Conservation (phyloP, 73 alveolate genomes). For the Tetrahymena elliotti region DNA sequence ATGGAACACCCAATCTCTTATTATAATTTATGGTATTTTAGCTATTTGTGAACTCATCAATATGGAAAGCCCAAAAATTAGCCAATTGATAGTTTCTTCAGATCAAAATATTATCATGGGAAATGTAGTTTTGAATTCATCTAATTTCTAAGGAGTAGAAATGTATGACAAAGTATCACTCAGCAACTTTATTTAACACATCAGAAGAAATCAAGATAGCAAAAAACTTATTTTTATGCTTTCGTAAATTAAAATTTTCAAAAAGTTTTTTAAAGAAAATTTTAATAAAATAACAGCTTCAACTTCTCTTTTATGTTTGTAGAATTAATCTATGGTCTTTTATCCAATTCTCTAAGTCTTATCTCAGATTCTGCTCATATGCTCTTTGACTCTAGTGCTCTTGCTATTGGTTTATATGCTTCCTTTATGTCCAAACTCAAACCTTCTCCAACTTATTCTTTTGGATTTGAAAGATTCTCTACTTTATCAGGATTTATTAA, state of each 20-base stretch:
- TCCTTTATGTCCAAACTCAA: constrained; percentile 76
- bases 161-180: not conserved
- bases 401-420: constrained; percentile 88
- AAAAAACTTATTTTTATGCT: not conserved
- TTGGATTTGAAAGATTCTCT: constrained; percentile 88
- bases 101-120: not conserved
- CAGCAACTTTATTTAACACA: not conserved
- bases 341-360: constrained; percentile 85
- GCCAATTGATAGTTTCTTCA: not conserved
- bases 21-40: not conserved
- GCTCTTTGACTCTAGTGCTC: constrained; percentile 94
- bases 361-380: constrained; percentile 94
- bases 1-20: not conserved
- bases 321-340: constrained; percentile 89
- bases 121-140: not conserved
- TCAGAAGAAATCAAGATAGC: not conserved
- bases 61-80: not conserved
- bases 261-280: too few species aligned
- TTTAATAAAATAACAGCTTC: not conserved
- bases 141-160: not conserved
- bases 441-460: constrained; percentile 68
- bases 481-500: constrained; percentile 86
- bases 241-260: not conserved
- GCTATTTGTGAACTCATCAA: not conserved
- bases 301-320: constrained; percentile 94